Evolutionary conservation across 306 rosid species (phyloP).

Genomic region (Mimosa pudica): DNA sequence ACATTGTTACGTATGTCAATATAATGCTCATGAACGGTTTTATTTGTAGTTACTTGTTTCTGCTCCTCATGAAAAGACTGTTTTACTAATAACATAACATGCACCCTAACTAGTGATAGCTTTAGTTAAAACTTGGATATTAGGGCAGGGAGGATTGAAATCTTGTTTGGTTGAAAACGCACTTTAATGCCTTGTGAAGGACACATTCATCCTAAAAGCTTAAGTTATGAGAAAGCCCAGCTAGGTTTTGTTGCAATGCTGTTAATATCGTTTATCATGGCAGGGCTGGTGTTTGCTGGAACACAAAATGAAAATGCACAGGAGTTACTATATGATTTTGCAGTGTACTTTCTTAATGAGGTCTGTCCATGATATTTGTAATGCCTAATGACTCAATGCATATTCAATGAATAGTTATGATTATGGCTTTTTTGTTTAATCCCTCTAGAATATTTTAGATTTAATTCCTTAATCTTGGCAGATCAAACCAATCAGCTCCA

Average conservation of each 20-base stretch:
- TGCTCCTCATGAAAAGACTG: neutral
- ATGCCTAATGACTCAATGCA: conserved; percentile 31
- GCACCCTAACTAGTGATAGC: neutral
- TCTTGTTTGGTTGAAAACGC: neutral
- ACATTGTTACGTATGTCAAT: neutral
- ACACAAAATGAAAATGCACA: conserved; percentile 81
- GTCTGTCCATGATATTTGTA: conserved; percentile 43
- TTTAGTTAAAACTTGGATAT: neutral
- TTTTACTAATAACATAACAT: neutral
- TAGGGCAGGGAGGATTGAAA: neutral
- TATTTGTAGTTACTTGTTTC: neutral
- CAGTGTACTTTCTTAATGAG: conserved; percentile 87
- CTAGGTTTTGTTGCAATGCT: neutral
- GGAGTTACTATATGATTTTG: conserved; percentile 81
- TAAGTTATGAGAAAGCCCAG: neutral
- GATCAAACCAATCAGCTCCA: conserved; percentile 80
- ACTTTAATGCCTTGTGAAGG: neutral
- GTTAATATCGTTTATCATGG: neutral
- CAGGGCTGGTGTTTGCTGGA: conserved; percentile 95
- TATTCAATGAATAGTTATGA: conserved; percentile 29
- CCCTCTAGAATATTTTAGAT: neutral
- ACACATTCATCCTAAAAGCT: neutral
- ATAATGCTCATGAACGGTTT: neutral
- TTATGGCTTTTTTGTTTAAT: neutral
- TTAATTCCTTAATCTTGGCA: conserved; percentile 34